Evolutionary conservation across 176 grass and related monocot species (phyloP).

Genomic region (Aegilops bicornis): DNA sequence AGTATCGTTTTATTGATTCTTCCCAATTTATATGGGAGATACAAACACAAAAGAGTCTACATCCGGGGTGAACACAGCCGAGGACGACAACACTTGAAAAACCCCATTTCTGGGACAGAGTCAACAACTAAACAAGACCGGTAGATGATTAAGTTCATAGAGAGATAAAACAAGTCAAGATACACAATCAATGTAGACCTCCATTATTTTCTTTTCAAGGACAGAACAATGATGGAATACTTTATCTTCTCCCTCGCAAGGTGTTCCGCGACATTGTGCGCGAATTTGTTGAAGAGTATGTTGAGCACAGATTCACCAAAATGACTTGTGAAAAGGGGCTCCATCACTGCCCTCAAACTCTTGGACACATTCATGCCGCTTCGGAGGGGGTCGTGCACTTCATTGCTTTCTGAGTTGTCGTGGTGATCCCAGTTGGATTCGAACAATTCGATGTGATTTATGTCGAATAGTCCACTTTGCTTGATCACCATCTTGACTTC

Average conservation of each 20-base stretch:
- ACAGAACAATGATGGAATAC: background rate
- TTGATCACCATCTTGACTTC: slow-evolving; percentile 35
- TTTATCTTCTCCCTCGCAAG: slow-evolving; percentile 36
- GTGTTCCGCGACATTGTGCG: background rate
- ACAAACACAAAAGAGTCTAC: no score
- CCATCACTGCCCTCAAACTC: slow-evolving; percentile 12
- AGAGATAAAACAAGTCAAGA: no score
- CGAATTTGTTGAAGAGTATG: slow-evolving; percentile 10
- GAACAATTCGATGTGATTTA: slow-evolving; percentile 1
- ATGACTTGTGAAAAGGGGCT: slow-evolving; percentile 5
- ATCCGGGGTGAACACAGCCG: no score
- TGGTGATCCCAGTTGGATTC: slow-evolving; percentile 41
- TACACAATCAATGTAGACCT: background rate
- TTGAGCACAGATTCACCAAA: slow-evolving; percentile 32
- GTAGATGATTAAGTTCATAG: no score
- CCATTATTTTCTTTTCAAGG: slow-evolving; percentile 1
- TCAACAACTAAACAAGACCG: no score
- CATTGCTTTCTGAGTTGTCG: background rate
- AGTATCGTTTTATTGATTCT: no score
- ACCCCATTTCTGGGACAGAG: no score
- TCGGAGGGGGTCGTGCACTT: background rate
- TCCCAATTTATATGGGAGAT: no score
- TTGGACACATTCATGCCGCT: slow-evolving; percentile 24
- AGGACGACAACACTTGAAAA: no score
- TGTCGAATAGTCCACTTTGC: slow-evolving; percentile 24